phyloP scores from a whole-genome alignment of 106 monocot genomes.

The Narthecium ossifragum region DNA sequence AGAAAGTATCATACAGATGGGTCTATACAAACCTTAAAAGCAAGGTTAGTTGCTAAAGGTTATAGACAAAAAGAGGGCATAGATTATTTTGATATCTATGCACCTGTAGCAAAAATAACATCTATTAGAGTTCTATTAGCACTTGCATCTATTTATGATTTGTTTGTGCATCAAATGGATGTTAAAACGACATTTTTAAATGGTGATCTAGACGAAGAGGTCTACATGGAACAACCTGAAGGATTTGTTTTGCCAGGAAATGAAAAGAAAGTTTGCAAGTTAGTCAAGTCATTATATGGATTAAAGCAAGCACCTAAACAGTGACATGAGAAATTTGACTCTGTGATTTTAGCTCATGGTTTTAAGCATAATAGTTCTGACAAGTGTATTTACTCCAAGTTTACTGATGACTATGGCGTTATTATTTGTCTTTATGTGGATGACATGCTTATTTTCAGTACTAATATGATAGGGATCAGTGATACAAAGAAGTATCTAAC shows the following conservation, averaged over 20 bases:
- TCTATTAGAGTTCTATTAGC: too few species aligned
- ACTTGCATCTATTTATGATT: too few species aligned
- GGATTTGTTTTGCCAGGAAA: background rate
- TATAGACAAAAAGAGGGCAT: background rate
- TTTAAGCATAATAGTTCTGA: background rate
- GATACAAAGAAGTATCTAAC: background rate
- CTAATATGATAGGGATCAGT: background rate
- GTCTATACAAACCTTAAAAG: background rate
- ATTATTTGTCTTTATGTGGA: conserved; percentile 1
- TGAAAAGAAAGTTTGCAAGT: background rate
- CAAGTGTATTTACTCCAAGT: background rate
- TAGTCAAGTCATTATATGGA: too few species aligned
- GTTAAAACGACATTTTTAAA: too few species aligned
- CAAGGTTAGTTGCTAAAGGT: too few species aligned
- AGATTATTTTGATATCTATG: conserved; percentile 1
- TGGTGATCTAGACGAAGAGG: too few species aligned
- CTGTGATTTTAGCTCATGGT: background rate
- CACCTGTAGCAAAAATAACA: too few species aligned
- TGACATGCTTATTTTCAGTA: background rate
- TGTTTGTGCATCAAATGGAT: too few species aligned
- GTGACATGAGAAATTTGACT: background rate
- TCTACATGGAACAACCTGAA: conserved; percentile 1
- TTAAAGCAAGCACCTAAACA: background rate
- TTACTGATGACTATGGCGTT: background rate
- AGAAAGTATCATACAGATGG: background rate